A percentile compares a stretch with the other conserved stretches of the same genome.
Evolutionary conservation across 2,329 filamentous ascomycete species (phyloP).

Genomic region (Cercospora zeae-maydis): DNA sequence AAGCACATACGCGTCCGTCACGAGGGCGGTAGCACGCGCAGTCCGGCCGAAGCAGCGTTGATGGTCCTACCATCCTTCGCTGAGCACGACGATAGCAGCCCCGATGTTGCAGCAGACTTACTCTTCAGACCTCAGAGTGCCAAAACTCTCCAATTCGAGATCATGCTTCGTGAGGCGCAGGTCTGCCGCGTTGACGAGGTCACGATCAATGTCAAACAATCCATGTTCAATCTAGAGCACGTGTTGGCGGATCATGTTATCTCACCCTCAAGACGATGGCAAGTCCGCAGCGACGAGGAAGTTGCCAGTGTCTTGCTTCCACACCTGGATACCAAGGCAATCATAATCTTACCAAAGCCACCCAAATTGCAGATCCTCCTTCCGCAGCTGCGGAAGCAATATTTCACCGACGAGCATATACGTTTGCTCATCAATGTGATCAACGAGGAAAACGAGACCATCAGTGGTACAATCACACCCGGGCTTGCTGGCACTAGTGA

Average conservation of each 20-base stretch:
- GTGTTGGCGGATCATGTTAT: conserved; percentile 45
- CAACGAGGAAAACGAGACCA: conserved; percentile 80
- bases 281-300: conserved; percentile 15
- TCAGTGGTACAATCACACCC: conserved; percentile 60
- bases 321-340: conserved; percentile 50
- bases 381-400: conserved; percentile 61
- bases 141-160: conserved; percentile 63
- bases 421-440: conserved; percentile 64
- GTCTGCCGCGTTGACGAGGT: conserved; percentile 65
- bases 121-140: conserved; percentile 8
- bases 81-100: conserved; percentile 18
- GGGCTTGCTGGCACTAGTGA: conserved; percentile 44
- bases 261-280: conserved; percentile 15
- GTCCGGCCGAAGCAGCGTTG: neutral
- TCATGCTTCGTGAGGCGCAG: conserved; percentile 78
- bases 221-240: conserved; percentile 65
- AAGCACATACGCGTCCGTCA: conserved; percentile 17
- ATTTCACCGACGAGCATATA: conserved; percentile 80
- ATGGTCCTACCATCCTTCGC: conserved; percentile 1
- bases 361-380: conserved; percentile 81
- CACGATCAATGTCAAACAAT: conserved; percentile 59
- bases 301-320: conserved; percentile 22
- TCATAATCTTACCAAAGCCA: conserved; percentile 80
- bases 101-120: conserved; percentile 17
- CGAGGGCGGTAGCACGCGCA: neutral